Conservation (phyloP, 805 yeast genomes). For the Pichia deserticola region DNA sequence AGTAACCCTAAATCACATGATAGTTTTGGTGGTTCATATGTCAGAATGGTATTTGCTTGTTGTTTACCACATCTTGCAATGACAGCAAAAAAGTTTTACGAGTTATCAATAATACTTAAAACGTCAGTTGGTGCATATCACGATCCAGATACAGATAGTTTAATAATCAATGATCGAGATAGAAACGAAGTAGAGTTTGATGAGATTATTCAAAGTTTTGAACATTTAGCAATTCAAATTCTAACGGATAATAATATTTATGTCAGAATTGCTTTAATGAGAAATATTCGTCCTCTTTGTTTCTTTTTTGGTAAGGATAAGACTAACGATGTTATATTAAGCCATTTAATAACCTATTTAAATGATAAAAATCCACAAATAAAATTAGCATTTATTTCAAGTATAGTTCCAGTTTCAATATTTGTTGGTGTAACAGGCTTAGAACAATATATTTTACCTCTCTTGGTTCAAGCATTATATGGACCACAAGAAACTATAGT, state of each 20-base stretch:
- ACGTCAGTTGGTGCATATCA: slow-evolving; percentile 17
- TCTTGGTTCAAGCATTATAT: slow-evolving; percentile 71
- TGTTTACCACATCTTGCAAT: slow-evolving; percentile 68
- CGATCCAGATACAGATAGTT: slow-evolving; percentile 41
- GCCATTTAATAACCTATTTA: slow-evolving; percentile 85
- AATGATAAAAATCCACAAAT: slow-evolving; percentile 70
- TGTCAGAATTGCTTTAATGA: slow-evolving; percentile 64
- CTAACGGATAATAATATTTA: slow-evolving; percentile 61
- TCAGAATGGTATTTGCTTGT: slow-evolving; percentile 62
- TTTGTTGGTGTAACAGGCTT: slow-evolving; percentile 75
- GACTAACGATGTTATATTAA: slow-evolving; percentile 80
- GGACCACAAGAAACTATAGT: slow-evolving; percentile 83
- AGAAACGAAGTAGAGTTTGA: slow-evolving; percentile 34
- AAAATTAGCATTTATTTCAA: slow-evolving; percentile 61
- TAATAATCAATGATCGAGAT: slow-evolving; percentile 25
- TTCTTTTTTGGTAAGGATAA: slow-evolving; percentile 78
- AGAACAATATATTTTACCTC: slow-evolving; percentile 83
- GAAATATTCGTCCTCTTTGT: slow-evolving; percentile 70
- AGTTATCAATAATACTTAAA: slow-evolving; percentile 47
- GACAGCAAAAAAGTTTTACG: slow-evolving; percentile 55
- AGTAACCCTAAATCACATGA: background rate
- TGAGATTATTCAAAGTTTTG: slow-evolving; percentile 48
- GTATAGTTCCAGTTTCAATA: slow-evolving; percentile 67
- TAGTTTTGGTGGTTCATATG: slow-evolving; percentile 27
- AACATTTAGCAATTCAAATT: slow-evolving; percentile 53